Conservation (phyloP, 2,329 filamentous ascomycete genomes). For the Drechslerella dactyloides region DNA sequence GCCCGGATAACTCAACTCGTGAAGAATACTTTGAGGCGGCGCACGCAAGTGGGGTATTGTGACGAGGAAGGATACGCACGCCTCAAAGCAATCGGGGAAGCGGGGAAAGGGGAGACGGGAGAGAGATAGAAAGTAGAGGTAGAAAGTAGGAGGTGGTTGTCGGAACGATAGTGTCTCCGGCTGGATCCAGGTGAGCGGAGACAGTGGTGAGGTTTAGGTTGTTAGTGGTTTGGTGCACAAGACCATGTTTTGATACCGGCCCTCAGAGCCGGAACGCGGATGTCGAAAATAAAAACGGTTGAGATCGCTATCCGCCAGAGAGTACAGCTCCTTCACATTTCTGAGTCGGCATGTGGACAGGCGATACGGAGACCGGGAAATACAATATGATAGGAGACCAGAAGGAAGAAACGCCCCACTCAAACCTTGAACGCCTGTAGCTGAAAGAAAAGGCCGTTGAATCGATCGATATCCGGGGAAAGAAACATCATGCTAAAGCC, state of each 20-base stretch:
- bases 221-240: background rate
- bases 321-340: background rate
- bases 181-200: background rate
- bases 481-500: slow-evolving; percentile 8
- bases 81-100: too few relatives aligned
- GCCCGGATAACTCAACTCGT: slow-evolving; percentile 29
- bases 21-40: too few relatives aligned
- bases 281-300: too few relatives aligned
- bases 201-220: background rate
- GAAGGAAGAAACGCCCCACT: slow-evolving; percentile 27
- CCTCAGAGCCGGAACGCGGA: too few relatives aligned
- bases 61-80: too few relatives aligned
- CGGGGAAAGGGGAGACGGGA: background rate
- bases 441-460: slow-evolving; percentile 12
- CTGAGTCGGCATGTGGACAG: background rate
- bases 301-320: background rate
- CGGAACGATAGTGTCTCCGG: too few relatives aligned
- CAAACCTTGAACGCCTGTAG: slow-evolving; percentile 34
- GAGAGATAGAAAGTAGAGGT: background rate
- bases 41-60: background rate
- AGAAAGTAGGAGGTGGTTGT: background rate
- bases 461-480: too few relatives aligned
- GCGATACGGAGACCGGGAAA: background rate
- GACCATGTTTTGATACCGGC: too few relatives aligned
- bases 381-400: slow-evolving; percentile 2